These are phyloP conservation scores for Saccharomycopsis sp. DNA, from an alignment of 805 yeast genomes.

Conservation along the genomic window DNA sequence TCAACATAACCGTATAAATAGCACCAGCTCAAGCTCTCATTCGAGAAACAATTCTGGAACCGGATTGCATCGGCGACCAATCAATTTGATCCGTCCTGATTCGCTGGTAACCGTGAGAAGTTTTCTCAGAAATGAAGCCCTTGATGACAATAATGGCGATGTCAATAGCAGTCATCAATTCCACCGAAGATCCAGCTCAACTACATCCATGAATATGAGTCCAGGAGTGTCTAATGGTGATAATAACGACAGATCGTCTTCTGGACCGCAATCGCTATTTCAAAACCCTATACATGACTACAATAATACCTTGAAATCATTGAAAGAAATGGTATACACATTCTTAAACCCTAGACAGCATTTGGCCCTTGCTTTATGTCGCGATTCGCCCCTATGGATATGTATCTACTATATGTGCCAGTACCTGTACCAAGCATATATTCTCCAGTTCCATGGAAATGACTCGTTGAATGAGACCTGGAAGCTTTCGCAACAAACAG, in stretches of 20 bases:
- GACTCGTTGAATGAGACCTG: conserved; percentile 24
- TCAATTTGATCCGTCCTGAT: not conserved
- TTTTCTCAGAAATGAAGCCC: not conserved
- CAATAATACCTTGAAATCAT: conserved; percentile 19
- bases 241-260: not conserved
- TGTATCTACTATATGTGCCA: conserved; percentile 31
- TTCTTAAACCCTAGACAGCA: conserved; percentile 73
- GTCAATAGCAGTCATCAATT: not conserved
- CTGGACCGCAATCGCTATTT: not conserved
- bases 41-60: not conserved
- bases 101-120: not conserved
- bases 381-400: conserved; percentile 63
- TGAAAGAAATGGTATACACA: conserved; percentile 36
- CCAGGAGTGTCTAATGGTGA: conserved; percentile 15
- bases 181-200: not conserved
- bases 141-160: not conserved
- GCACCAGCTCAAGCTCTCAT: not conserved
- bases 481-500: conserved; percentile 24
- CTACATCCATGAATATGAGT: conserved; percentile 19
- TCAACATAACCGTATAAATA: not conserved
- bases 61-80: not conserved
- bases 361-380: conserved; percentile 64
- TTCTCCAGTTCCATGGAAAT: conserved; percentile 13
- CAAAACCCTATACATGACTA: not conserved
- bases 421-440: conserved; percentile 32